Conservation (phyloP, 192 early-diverging fungal species). For the Coemansia sp. region DNA sequence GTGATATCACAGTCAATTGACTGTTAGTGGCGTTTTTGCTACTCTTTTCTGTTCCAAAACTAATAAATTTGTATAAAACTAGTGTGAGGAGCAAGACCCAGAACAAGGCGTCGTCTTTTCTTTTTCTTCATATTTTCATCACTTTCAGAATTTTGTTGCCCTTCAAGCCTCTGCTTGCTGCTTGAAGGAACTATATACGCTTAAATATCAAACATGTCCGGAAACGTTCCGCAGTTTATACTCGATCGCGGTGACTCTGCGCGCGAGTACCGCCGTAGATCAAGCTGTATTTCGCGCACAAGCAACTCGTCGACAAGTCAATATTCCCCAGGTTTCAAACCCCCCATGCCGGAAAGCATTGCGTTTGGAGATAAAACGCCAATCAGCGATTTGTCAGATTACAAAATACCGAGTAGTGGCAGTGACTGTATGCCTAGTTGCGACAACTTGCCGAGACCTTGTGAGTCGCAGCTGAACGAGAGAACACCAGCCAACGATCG, state of each 20-base stretch:
- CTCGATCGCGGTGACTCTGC: constrained; percentile 44
- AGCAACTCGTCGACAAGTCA: constrained; percentile 33
- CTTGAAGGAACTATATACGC: too few species aligned
- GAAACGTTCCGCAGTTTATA: constrained; percentile 35
- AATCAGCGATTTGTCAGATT: neutral
- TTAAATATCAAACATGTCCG: neutral
- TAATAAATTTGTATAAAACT: neutral
- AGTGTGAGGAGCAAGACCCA: constrained; percentile 2
- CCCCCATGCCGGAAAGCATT: neutral
- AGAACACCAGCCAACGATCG: neutral
- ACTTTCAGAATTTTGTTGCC: neutral
- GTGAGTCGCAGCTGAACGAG: neutral
- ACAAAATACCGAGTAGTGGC: neutral
- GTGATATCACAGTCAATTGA: too few species aligned
- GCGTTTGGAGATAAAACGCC: neutral
- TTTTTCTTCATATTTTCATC: neutral
- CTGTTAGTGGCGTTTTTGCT: too few species aligned
- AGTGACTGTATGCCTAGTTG: neutral
- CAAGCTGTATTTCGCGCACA: constrained; percentile 40
- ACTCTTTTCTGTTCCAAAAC: too few species aligned
- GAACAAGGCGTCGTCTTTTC: constrained; percentile 1
- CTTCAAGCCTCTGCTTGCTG: neutral
- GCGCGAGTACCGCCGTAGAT: constrained; percentile 45
- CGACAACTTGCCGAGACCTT: neutral
- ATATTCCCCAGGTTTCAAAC: neutral